Conservation (phyloP, 202 grass and related monocot species). For the Panicum hallii region DNA sequence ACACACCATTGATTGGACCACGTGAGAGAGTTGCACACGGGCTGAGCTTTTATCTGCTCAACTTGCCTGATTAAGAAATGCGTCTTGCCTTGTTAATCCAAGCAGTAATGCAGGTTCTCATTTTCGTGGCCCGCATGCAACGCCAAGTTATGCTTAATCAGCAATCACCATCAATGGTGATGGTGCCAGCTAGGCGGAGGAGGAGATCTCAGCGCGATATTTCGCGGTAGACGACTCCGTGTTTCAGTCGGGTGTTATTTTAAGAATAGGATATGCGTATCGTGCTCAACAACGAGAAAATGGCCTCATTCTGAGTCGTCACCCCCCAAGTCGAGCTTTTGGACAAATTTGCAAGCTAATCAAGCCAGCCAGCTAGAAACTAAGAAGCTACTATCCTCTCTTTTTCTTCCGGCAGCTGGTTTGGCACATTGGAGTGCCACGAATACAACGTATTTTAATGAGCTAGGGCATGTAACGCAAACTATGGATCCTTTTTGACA, state of each 20-base stretch:
- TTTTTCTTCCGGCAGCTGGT: not conserved
- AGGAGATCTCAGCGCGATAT: not conserved
- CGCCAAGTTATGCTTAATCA: not conserved
- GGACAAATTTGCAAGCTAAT: conserved; percentile 7
- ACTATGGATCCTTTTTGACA: not conserved
- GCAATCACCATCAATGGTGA: not conserved
- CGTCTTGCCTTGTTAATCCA: not conserved
- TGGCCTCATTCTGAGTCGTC: conserved; percentile 1
- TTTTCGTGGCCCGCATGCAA: conserved; percentile 17
- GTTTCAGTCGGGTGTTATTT: not conserved
- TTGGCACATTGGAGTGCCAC: not conserved
- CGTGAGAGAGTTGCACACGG: conserved; percentile 3
- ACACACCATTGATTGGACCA: not conserved
- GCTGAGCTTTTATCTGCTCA: not conserved
- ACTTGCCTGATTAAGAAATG: not conserved
- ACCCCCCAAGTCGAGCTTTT: not conserved
- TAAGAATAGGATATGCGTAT: conserved; percentile 19
- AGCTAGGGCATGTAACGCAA: not conserved
- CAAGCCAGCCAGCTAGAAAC: not conserved
- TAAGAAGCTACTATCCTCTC: not conserved
- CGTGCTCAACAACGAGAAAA: not conserved
- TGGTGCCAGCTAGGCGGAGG: too few relatives aligned
- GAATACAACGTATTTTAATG: not conserved
- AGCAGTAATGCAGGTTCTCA: not conserved
- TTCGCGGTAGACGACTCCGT: not conserved